Conservation (phyloP, 2,329 filamentous ascomycete genomes). For the Colletotrichum shisoi region DNA sequence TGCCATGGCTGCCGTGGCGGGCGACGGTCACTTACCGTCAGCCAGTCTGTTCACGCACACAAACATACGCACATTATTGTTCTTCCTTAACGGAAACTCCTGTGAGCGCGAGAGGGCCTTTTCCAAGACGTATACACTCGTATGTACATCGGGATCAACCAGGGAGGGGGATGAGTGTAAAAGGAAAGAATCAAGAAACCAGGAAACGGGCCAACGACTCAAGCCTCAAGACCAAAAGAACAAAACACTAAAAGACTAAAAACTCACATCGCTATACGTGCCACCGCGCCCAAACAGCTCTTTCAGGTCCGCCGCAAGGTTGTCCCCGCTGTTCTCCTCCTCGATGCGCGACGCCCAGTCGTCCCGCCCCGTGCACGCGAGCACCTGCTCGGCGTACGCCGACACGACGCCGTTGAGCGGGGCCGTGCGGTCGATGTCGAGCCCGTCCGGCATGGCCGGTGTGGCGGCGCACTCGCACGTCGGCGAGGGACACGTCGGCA, state of each 20-base stretch:
- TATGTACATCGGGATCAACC: not conserved
- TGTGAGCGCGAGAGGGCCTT: too few relatives aligned
- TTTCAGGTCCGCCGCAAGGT: constrained; percentile 76
- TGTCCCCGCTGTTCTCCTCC: constrained; percentile 74
- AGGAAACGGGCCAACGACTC: too few relatives aligned
- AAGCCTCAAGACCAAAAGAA: too few relatives aligned
- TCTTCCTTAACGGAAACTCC: too few relatives aligned
- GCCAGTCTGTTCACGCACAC: constrained; percentile 35
- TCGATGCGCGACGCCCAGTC: constrained; percentile 89
- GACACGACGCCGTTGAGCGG: constrained; percentile 79
- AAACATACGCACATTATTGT: too few relatives aligned
- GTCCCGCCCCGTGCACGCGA: constrained; percentile 79
- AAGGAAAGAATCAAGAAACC: not conserved
- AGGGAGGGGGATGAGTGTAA: not conserved
- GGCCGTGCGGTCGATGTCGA: constrained; percentile 77
- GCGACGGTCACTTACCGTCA: constrained; percentile 46
- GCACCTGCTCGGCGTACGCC: constrained; percentile 79
- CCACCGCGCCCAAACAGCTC: constrained; percentile 72
- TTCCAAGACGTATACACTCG: not conserved
- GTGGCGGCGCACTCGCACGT: constrained; percentile 78
- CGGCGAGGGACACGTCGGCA: constrained; percentile 72
- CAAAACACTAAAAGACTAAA: constrained; percentile 40
- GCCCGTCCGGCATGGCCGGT: constrained; percentile 68
- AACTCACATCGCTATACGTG: constrained; percentile 69
- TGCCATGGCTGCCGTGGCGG: constrained; percentile 75